phyloP scores from a whole-genome alignment of 2,329 filamentous ascomycete species.

The Calonectria henricotiae region DNA sequence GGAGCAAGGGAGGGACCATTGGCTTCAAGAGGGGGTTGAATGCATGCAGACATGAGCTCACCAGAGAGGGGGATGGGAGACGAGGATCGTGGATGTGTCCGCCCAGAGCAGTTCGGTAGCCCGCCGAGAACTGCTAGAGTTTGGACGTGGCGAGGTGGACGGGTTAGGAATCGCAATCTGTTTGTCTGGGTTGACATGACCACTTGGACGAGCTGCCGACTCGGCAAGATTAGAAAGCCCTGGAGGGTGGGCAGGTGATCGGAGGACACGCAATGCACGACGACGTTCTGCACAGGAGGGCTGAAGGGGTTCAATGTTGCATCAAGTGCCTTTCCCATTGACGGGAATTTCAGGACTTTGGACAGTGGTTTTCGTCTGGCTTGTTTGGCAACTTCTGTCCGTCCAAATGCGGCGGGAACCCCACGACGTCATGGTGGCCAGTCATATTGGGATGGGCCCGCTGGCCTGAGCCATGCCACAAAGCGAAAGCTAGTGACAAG shows the following conservation, averaged over 20 bases:
- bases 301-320: slow-evolving; percentile 19
- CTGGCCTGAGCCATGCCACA: slow-evolving; percentile 6
- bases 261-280: slow-evolving; percentile 33
- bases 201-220: slow-evolving; percentile 26
- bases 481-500: slow-evolving; percentile 15
- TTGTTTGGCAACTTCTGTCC: slow-evolving; percentile 6
- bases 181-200: background rate
- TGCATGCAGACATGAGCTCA: slow-evolving; percentile 38
- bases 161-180: slow-evolving; percentile 10
- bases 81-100: slow-evolving; percentile 24
- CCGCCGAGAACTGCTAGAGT: slow-evolving; percentile 5
- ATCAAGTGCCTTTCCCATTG: slow-evolving; percentile 25
- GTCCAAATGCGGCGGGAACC: slow-evolving; percentile 16
- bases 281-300: slow-evolving; percentile 17
- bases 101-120: slow-evolving; percentile 7
- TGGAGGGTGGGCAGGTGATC: slow-evolving; percentile 39
- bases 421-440: slow-evolving; percentile 24
- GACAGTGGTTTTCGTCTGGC: background rate
- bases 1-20: slow-evolving; percentile 42
- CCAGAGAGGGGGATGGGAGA: slow-evolving; percentile 1
- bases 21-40: slow-evolving; percentile 39
- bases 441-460: slow-evolving; percentile 19
- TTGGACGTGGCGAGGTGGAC: slow-evolving; percentile 17
- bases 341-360: slow-evolving; percentile 11
- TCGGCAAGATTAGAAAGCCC: slow-evolving; percentile 6